These are phyloP conservation scores for Sporothrix mexicana DNA, from an alignment of 2,329 filamentous ascomycete genomes.

Conservation along the genomic window DNA sequence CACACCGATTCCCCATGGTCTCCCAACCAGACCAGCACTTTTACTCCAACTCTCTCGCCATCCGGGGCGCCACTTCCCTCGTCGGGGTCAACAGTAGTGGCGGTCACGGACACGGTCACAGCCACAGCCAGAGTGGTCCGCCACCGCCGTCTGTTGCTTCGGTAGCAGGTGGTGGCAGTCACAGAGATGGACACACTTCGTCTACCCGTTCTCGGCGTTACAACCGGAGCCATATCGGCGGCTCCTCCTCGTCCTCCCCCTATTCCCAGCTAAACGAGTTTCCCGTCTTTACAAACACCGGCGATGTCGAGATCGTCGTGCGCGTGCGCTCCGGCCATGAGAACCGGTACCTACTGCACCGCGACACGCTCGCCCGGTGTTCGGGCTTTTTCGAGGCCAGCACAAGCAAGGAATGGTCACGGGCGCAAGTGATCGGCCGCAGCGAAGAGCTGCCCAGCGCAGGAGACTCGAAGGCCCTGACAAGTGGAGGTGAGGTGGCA, in stretches of 20 bases:
- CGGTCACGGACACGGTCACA: constrained; percentile 27
- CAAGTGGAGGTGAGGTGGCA: constrained; percentile 53
- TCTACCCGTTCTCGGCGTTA: constrained; percentile 56
- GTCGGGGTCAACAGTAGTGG: constrained; percentile 38
- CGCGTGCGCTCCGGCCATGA: constrained; percentile 69
- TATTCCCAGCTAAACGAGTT: constrained; percentile 86
- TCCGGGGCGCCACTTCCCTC: constrained; percentile 45
- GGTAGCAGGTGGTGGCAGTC: constrained; percentile 20
- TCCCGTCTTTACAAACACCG: constrained; percentile 85
- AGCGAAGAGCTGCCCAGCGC: neutral
- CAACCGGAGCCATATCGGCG: constrained; percentile 80
- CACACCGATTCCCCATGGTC: constrained; percentile 42
- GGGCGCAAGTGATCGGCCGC: constrained; percentile 43
- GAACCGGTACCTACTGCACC: constrained; percentile 85
- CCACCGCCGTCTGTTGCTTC: constrained; percentile 35
- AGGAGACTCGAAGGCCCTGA: constrained; percentile 26
- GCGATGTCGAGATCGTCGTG: constrained; percentile 90
- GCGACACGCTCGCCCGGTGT: constrained; percentile 84
- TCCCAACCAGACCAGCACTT: constrained; percentile 43
- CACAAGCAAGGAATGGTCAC: constrained; percentile 79
- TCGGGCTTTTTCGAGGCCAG: constrained; percentile 93
- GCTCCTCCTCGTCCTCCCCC: constrained; percentile 51
- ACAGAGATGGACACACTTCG: constrained; percentile 5
- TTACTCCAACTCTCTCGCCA: constrained; percentile 43
- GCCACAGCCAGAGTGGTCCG: constrained; percentile 37